Evolutionary conservation across 2,329 filamentous ascomycete genomes (phyloP).

Genomic region (Sporothrix protearum): DNA sequence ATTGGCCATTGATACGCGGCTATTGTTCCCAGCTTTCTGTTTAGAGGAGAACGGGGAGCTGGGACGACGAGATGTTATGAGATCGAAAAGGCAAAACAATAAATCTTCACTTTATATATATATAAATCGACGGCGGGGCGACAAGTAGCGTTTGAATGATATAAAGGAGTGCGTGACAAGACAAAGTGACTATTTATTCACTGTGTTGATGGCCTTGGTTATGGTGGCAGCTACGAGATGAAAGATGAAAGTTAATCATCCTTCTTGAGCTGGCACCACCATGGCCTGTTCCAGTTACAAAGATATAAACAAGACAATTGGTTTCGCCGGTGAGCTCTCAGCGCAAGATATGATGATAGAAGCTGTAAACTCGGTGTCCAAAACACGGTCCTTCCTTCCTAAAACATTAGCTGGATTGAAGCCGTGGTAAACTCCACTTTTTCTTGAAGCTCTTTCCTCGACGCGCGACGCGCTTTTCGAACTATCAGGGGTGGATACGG

Average conservation of each 20-base stretch:
- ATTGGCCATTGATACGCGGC: background rate
- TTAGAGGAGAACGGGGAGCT: background rate
- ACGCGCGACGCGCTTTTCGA: conserved; percentile 14
- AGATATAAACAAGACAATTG: background rate
- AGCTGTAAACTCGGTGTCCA: background rate
- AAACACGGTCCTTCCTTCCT: background rate
- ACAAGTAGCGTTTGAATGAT: too few relatives aligned
- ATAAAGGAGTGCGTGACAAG: too few relatives aligned
- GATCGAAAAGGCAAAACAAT: conserved; percentile 1
- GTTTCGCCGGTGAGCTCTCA: background rate
- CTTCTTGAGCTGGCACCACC: background rate
- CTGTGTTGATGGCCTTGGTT: too few relatives aligned
- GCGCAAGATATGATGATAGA: background rate
- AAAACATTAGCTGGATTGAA: background rate
- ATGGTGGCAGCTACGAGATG: too few relatives aligned
- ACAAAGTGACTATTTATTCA: too few relatives aligned
- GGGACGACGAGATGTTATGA: background rate
- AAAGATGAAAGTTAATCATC: too few relatives aligned
- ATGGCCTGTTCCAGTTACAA: background rate
- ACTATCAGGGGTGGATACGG: background rate
- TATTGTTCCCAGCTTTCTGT: background rate
- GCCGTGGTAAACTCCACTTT: background rate
- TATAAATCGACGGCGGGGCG: background rate
- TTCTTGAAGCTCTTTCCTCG: conserved; percentile 2
- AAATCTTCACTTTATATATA: background rate